Evolutionary conservation across 179 eudicot genomes (phyloP).

Genomic region (Nepenthes alata): DNA sequence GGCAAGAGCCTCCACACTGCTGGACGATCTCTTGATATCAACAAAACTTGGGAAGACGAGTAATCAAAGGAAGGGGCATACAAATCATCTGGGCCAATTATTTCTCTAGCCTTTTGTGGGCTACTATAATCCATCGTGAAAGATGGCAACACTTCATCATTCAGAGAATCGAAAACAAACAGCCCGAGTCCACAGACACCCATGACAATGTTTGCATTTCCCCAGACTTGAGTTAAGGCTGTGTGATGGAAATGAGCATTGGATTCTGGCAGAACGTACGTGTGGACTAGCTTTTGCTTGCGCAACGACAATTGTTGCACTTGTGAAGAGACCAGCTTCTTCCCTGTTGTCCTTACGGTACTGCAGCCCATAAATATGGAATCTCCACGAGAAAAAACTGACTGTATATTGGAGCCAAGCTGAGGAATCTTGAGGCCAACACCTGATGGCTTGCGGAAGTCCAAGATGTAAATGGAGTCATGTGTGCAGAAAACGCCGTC

Average conservation of each 20-base stretch:
- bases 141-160: slow-evolving; percentile 37
- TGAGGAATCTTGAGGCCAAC: slow-evolving; percentile 65
- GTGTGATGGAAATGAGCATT: slow-evolving; percentile 40
- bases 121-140: slow-evolving; percentile 18
- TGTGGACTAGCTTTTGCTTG: slow-evolving; percentile 44
- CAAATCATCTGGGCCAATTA: slow-evolving; percentile 74
- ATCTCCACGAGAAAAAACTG: slow-evolving; percentile 58
- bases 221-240: slow-evolving; percentile 82
- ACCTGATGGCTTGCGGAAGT: slow-evolving; percentile 79
- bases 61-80: slow-evolving; percentile 78
- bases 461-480: slow-evolving; percentile 61
- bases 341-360: slow-evolving; percentile 25
- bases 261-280: slow-evolving; percentile 55
- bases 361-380: slow-evolving; percentile 63
- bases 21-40: slow-evolving; percentile 82
- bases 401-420: slow-evolving; percentile 33
- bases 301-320: slow-evolving; percentile 67
- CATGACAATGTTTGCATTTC: slow-evolving; percentile 67
- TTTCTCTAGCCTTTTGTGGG: slow-evolving; percentile 34
- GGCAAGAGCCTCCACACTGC: slow-evolving; percentile 64
- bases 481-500: slow-evolving; percentile 85
- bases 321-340: slow-evolving; percentile 43
- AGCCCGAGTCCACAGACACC: slow-evolving; percentile 67
- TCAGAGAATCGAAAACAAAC: slow-evolving; percentile 46
- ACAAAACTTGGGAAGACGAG: slow-evolving; percentile 45